These are phyloP conservation scores for Xylaria bambusicola DNA, from an alignment of 495 filamentous ascomycete genomes.

Conservation along the genomic window DNA sequence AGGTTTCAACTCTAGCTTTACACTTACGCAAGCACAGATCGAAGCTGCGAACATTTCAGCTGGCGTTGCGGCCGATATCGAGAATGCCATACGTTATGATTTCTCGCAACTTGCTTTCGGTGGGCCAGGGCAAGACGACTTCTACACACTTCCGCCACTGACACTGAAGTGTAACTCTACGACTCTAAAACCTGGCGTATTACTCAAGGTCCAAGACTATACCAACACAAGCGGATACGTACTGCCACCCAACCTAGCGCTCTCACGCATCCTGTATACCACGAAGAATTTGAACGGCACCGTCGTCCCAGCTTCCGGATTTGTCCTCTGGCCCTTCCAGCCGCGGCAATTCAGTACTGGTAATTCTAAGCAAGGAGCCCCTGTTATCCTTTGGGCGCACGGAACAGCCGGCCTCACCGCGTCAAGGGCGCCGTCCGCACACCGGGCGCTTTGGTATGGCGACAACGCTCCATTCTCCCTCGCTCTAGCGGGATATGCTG, in stretches of 20 bases:
- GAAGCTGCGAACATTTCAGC: conserved; percentile 28
- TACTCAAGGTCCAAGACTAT: conserved; percentile 39
- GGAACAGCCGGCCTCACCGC: conserved; percentile 52
- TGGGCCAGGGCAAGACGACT: conserved; percentile 26
- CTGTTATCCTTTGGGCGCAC: conserved; percentile 55
- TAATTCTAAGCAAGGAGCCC: conserved; percentile 20
- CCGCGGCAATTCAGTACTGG: conserved; percentile 21
- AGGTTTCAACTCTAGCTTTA: conserved; percentile 42
- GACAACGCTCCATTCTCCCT: conserved; percentile 46
- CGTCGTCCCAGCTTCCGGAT: conserved; percentile 51
- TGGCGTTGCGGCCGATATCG: conserved; percentile 22
- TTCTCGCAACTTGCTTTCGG: conserved; percentile 42
- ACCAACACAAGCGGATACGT: conserved; percentile 38
- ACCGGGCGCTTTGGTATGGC: conserved; percentile 50
- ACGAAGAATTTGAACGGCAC: conserved; percentile 48
- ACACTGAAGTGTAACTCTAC: conserved; percentile 1
- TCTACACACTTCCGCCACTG: conserved; percentile 29
- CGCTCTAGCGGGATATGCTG: conserved; percentile 53
- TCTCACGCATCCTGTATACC: conserved; percentile 54
- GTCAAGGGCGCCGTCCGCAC: conserved; percentile 47
- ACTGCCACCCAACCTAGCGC: conserved; percentile 40
- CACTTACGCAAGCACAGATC: conserved; percentile 34
- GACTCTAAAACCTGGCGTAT: conserved; percentile 20
- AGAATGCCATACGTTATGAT: conserved; percentile 39
- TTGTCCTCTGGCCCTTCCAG: conserved; percentile 54